Evolutionary conservation across 2,329 filamentous ascomycete species (phyloP), one percentile per base, ranked within the genome.

Genomic region (Alternaria brassicicola): DNA sequence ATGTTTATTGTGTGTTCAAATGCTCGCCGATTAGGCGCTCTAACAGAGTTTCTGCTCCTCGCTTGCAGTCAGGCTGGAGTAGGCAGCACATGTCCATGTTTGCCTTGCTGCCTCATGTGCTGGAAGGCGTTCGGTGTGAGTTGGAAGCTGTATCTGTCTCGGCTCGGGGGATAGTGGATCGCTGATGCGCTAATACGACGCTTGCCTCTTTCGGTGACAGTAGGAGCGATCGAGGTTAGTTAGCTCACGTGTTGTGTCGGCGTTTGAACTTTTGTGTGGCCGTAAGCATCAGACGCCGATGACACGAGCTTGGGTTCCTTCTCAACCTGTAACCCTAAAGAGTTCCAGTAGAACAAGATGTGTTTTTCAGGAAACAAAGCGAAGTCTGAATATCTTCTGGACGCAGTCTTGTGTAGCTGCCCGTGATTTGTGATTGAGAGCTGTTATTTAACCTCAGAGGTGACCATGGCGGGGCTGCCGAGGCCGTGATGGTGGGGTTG

Each of bases 191-290:
- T 23, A 26, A 19, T 3, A 36, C 13, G 3, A 25, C 55, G 23
- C 36, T 54, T 38, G 25, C 17, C 12, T 13, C 13, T 10, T 42
- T 53, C 3, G 3, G 41, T 19, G 4, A 21, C 39, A 30, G 17
- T n/a, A 15, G 2, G 4, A 26, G 31, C 5, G 19, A 26, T 41
- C n/a, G 17, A 10, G 28, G 17, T 28, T 46, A 51, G 52, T 12
- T 5, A 8, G n/a, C n/a, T 52, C 55, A 63, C 61, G 60, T 65
- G 55, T 5, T 19, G 5, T 25, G 38, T 62, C 63, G 63, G 63
- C 49, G 23, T 62, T 56, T 66, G 63, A 58, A 53, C 35, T 35
- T 19, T 26, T 2, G 10, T 12, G 28, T 47, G 19, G 7, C 21
- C 39, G 19, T 19, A 21, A 12, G 25, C 21, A 23, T 55, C 59